These are phyloP conservation scores for Ogataea degrootiae DNA, from an alignment of 805 yeast genomes.

Conservation along the genomic window DNA sequence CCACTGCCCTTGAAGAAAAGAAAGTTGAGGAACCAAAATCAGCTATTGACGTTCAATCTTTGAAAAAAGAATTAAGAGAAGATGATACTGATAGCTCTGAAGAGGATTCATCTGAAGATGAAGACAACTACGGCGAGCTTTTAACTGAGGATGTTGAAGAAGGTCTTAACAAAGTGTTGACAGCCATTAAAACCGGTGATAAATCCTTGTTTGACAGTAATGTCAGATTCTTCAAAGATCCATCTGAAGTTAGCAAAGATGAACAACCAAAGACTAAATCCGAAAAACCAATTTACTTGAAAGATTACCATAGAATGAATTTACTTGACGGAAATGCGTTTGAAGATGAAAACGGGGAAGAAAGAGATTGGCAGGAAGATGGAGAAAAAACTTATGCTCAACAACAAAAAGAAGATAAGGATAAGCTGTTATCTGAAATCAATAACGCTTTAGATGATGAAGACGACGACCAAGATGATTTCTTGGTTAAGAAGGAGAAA, in stretches of 20 bases:
- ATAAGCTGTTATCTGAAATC: slow-evolving; percentile 70
- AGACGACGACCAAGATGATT: slow-evolving; percentile 40
- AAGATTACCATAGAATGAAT: slow-evolving; percentile 88
- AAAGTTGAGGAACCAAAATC: slow-evolving; percentile 5
- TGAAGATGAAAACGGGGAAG: slow-evolving; percentile 50
- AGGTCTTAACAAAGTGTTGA: slow-evolving; percentile 68
- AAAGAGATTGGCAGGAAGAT: slow-evolving; percentile 40
- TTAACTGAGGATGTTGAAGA: slow-evolving; percentile 80
- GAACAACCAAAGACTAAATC: slow-evolving; percentile 29
- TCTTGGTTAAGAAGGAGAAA: slow-evolving; percentile 56
- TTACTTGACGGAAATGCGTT: slow-evolving; percentile 62
- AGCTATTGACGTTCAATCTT: background rate
- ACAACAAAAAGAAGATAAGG: slow-evolving; percentile 72
- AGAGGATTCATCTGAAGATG: slow-evolving; percentile 58
- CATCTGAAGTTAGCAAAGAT: background rate
- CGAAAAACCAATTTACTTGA: slow-evolving; percentile 77
- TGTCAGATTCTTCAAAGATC: slow-evolving; percentile 64
- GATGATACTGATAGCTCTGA: slow-evolving; percentile 24
- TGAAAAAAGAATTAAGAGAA: slow-evolving; percentile 17
- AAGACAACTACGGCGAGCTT: slow-evolving; percentile 88
- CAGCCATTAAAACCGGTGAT: slow-evolving; percentile 67
- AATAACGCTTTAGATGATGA: slow-evolving; percentile 57
- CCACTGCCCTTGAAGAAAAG: slow-evolving; percentile 8
- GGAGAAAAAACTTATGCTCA: slow-evolving; percentile 62
- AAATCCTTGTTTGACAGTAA: slow-evolving; percentile 60